Percentiles rank a stretch among this genome's conserved stretches.
phyloP scores from a whole-genome alignment of 1,139 yeast genomes.

The Citeromyces hawaiiensis region DNA sequence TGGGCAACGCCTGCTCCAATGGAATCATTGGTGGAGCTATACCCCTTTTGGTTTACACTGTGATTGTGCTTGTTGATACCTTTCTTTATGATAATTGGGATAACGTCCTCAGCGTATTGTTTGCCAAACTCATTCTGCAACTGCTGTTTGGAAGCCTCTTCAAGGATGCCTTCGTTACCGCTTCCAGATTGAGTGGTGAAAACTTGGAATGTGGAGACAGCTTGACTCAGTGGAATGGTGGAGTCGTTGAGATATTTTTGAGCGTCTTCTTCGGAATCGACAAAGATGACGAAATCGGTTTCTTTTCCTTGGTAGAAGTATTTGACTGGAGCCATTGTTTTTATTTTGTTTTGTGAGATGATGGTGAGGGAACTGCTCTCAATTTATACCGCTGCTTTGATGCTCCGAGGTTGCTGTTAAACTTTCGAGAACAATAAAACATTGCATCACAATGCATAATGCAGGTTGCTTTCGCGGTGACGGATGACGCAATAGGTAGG shows the following conservation, averaged over 20 bases:
- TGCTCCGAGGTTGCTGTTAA: not conserved
- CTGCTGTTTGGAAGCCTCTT: conserved; percentile 58
- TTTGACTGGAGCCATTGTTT: conserved; percentile 15
- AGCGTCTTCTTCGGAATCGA: conserved; percentile 37
- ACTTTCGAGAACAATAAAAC: not conserved
- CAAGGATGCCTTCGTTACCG: conserved; percentile 61
- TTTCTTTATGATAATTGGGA: conserved; percentile 37
- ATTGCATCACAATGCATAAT: not conserved
- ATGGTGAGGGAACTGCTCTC: not conserved
- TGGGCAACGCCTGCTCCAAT: conserved; percentile 21
- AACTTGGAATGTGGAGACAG: conserved; percentile 53
- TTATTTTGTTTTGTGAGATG: not conserved
- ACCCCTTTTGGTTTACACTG: conserved; percentile 6
- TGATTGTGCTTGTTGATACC: conserved; percentile 28
- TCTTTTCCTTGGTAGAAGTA: conserved; percentile 51
- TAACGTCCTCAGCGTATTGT: conserved; percentile 22
- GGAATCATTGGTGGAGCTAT: conserved; percentile 23
- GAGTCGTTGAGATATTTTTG: conserved; percentile 36
- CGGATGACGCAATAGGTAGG: not conserved
- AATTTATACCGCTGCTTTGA: not conserved
- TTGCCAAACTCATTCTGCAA: conserved; percentile 57
- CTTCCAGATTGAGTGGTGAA: conserved; percentile 43
- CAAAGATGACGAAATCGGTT: conserved; percentile 50
- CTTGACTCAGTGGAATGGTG: conserved; percentile 47
- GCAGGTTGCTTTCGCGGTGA: not conserved